Conservation (phyloP, 768 basidiomycete genomes). For the Tulasnella sp. region DNA sequence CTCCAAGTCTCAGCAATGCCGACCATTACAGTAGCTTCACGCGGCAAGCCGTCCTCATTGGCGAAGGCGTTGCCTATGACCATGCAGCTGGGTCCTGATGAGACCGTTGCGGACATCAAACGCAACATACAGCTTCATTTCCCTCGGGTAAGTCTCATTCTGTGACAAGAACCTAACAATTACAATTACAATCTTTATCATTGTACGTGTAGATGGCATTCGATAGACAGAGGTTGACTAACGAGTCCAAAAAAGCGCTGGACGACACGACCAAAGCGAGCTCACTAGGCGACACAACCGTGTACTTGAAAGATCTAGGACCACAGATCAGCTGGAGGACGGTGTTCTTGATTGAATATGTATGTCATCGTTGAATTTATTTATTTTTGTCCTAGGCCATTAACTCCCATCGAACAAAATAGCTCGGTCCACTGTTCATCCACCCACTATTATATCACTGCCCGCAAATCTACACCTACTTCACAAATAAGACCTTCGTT, state of each 20-base stretch:
- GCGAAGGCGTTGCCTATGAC: conserved; percentile 13
- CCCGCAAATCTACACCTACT: conserved; percentile 34
- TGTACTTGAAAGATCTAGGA: conserved; percentile 82
- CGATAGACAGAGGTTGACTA: conserved; percentile 60
- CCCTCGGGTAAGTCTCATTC: conserved; percentile 34
- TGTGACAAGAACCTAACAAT: background rate
- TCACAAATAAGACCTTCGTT: conserved; percentile 59
- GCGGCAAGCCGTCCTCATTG: background rate
- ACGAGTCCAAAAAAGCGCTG: conserved; percentile 49
- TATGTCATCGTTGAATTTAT: conserved; percentile 32
- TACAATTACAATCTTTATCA: background rate
- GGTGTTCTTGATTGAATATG: conserved; percentile 92
- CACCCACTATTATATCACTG: conserved; percentile 77
- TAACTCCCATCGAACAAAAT: background rate
- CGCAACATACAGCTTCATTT: conserved; percentile 43
- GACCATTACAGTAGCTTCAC: conserved; percentile 7
- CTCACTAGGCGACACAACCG: conserved; percentile 45
- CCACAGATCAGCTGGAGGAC: conserved; percentile 81
- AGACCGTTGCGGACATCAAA: conserved; percentile 63
- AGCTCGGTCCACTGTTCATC: conserved; percentile 82
- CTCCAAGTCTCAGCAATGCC: background rate
- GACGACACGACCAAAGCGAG: conserved; percentile 39
- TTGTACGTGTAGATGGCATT: conserved; percentile 46
- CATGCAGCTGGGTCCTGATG: conserved; percentile 21
- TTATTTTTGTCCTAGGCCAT: conserved; percentile 9